Evolutionary conservation across 2,329 filamentous ascomycete species (phyloP).

Genomic region (Xylaria sp.): DNA sequence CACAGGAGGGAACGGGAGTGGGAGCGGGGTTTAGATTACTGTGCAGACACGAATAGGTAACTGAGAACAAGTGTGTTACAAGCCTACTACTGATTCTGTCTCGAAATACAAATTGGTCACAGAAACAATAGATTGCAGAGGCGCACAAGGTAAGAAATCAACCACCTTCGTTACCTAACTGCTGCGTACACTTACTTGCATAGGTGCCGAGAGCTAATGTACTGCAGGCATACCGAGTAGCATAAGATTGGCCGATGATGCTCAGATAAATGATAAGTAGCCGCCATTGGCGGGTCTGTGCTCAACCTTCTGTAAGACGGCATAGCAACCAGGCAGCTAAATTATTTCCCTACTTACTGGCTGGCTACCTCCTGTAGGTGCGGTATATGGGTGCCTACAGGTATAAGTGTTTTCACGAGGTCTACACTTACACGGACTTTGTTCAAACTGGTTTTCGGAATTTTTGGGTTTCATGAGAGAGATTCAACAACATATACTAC

Average conservation of each 20-base stretch:
- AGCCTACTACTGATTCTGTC: no score
- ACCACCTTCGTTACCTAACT: background rate
- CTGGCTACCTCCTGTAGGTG: no score
- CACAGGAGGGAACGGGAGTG: background rate
- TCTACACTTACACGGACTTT: no score
- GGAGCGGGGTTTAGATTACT: background rate
- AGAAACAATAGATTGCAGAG: background rate
- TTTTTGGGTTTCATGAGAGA: background rate
- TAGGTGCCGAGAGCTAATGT: background rate
- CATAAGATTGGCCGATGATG: constrained; percentile 10
- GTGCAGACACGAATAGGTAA: background rate
- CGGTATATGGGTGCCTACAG: no score
- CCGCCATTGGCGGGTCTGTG: constrained; percentile 16
- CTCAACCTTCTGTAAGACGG: background rate
- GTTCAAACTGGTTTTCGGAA: background rate
- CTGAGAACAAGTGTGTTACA: no score
- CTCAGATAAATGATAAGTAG: constrained; percentile 25
- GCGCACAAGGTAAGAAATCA: background rate
- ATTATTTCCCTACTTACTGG: no score
- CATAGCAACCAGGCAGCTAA: constrained; percentile 16
- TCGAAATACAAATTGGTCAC: background rate
- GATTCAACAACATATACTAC: background rate
- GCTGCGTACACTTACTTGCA: no score
- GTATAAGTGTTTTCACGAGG: background rate
- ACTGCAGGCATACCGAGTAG: background rate